These are phyloP conservation scores for Phytophthora vignae DNA, from an alignment of 352 stramenopile species.

Conservation along the genomic window DNA sequence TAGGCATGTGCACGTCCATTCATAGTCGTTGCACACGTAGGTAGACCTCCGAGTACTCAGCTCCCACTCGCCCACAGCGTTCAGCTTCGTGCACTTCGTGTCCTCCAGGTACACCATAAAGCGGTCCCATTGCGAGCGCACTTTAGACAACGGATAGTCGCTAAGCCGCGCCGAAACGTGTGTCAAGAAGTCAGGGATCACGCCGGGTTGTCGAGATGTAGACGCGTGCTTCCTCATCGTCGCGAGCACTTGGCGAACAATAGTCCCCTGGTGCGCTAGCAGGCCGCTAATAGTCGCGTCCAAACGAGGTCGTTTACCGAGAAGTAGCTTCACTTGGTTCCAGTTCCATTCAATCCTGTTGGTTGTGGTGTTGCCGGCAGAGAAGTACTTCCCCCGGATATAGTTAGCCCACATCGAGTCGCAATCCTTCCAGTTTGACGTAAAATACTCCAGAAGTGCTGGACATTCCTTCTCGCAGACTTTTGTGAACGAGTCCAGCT, in stretches of 20 bases:
- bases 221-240: constrained; percentile 3
- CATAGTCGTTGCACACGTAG: neutral
- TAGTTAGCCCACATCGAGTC: constrained; percentile 28
- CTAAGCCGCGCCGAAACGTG: neutral
- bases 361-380: constrained; percentile 28
- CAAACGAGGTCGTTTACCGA: constrained; percentile 8
- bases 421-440: constrained; percentile 22
- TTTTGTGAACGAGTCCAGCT: neutral
- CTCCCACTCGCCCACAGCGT: neutral
- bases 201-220: neutral
- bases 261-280: constrained; percentile 15
- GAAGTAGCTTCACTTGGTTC: constrained; percentile 30
- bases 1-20: neutral
- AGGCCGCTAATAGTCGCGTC: constrained; percentile 9
- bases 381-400: constrained; percentile 14
- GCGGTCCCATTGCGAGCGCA: neutral
- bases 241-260: constrained; percentile 5
- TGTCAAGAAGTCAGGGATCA: constrained; percentile 9
- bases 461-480: constrained; percentile 1
- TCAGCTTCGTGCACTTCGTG: neutral
- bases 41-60: neutral
- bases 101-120: neutral
- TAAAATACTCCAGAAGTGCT: constrained; percentile 11
- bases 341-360: constrained; percentile 36
- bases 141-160: neutral